Evolutionary conservation across 2,329 filamentous ascomycete species (phyloP).

Genomic region (Endoconidiophora polonica): DNA sequence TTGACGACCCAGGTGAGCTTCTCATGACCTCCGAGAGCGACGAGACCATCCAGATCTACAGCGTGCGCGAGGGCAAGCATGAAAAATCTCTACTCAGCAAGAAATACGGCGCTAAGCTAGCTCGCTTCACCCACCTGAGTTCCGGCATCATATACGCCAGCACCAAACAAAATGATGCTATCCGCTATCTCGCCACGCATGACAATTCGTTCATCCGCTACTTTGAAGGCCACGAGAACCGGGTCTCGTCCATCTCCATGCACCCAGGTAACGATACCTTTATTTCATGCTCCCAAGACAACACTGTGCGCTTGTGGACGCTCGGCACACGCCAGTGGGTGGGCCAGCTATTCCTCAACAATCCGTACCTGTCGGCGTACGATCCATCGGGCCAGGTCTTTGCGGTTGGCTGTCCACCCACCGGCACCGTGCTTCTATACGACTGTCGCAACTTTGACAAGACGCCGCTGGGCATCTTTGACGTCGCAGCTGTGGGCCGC

Average conservation of each 20-base stretch:
- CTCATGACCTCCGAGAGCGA: constrained; percentile 84
- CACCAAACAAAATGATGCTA: constrained; percentile 84
- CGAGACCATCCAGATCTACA: constrained; percentile 90
- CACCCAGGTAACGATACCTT: constrained; percentile 82
- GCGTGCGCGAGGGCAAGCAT: constrained; percentile 74
- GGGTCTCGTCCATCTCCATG: constrained; percentile 68
- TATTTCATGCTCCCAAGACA: constrained; percentile 78
- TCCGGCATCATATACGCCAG: constrained; percentile 89
- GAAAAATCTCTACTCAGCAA: constrained; percentile 84
- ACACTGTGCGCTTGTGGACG: constrained; percentile 86
- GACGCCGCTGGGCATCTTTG: constrained; percentile 72
- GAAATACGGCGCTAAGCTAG: constrained; percentile 90
- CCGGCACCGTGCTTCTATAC: constrained; percentile 72
- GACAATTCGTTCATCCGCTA: constrained; percentile 95
- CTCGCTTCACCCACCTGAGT: constrained; percentile 82
- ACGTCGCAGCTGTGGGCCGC: constrained; percentile 45
- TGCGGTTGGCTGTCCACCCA: constrained; percentile 67
- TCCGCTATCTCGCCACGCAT: constrained; percentile 74
- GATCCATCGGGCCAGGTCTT: constrained; percentile 88
- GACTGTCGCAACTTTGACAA: constrained; percentile 90
- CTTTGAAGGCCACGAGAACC: constrained; percentile 75
- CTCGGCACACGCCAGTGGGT: constrained; percentile 63
- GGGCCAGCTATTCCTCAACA: constrained; percentile 64
- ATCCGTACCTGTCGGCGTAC: constrained; percentile 70
- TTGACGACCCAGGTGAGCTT: constrained; percentile 86